phyloP scores from a whole-genome alignment of 306 rosid genomes.

The Rubus parviflorus region DNA sequence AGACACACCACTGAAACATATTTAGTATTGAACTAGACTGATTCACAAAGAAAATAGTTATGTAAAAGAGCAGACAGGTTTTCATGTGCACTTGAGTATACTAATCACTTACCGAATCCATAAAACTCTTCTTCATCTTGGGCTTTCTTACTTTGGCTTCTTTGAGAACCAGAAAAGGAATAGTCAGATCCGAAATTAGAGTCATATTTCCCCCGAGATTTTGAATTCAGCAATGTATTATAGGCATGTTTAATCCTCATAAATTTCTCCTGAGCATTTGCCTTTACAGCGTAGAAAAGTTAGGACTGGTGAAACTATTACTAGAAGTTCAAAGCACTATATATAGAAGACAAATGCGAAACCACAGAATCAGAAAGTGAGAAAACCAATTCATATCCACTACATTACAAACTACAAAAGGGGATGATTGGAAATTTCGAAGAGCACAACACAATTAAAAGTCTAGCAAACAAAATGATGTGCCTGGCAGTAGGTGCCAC shows the following conservation, averaged over 20 bases:
- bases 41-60: neutral
- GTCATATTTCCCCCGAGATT: slow-evolving; percentile 69
- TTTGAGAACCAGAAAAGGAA: slow-evolving; percentile 47
- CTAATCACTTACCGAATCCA: slow-evolving; percentile 65
- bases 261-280: slow-evolving; percentile 85
- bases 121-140: slow-evolving; percentile 79
- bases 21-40: slow-evolving; percentile 4
- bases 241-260: slow-evolving; percentile 95
- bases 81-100: neutral
- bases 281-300: slow-evolving; percentile 41
- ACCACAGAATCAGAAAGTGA: neutral
- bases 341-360: neutral
- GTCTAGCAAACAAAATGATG: slow-evolving; percentile 12
- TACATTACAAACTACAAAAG: neutral
- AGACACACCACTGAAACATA: neutral
- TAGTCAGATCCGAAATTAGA: slow-evolving; percentile 51
- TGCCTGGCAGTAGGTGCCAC: neutral
- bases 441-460: neutral
- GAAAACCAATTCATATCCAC: neutral
- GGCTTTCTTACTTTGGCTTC: slow-evolving; percentile 46
- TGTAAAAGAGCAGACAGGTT: neutral
- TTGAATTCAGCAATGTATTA: slow-evolving; percentile 73
- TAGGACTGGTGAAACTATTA: neutral
- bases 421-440: neutral
- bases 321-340: neutral